These are phyloP conservation scores for Nelumbo lutea DNA, from an alignment of 164 flowering plant genomes.

Conservation along the genomic window DNA sequence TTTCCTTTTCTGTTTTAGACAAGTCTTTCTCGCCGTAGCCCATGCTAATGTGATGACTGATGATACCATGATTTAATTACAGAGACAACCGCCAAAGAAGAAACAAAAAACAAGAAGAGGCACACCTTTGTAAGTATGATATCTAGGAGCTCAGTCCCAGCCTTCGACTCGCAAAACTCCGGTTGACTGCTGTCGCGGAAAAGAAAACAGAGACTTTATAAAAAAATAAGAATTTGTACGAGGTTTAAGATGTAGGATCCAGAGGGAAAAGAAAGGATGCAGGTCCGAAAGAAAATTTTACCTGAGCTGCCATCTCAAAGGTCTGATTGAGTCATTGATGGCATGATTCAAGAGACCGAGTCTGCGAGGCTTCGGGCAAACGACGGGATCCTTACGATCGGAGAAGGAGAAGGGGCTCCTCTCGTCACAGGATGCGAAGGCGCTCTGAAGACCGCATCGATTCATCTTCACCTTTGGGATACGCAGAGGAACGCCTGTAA, in stretches of 20 bases:
- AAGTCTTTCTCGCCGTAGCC: no score
- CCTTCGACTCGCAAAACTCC: slow-evolving; percentile 55
- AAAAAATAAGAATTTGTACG: neutral
- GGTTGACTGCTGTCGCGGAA: slow-evolving; percentile 38
- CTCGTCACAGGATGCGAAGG: slow-evolving; percentile 38
- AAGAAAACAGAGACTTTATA: neutral
- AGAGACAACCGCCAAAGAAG: neutral
- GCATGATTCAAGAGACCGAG: slow-evolving; percentile 27
- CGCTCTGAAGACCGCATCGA: slow-evolving; percentile 45
- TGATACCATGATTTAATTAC: no score
- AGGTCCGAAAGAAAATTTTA: slow-evolving; percentile 14
- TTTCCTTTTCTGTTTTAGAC: no score
- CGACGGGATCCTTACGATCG: slow-evolving; percentile 39
- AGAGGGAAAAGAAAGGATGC: neutral
- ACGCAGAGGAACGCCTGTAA: slow-evolving; percentile 12
- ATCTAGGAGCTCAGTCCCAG: slow-evolving; percentile 70
- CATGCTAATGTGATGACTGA: no score
- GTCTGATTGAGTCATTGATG: slow-evolving; percentile 30
- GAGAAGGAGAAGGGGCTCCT: slow-evolving; percentile 21
- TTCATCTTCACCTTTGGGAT: slow-evolving; percentile 30
- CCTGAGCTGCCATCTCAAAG: slow-evolving; percentile 64
- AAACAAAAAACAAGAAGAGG: neutral
- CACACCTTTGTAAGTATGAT: slow-evolving; percentile 68
- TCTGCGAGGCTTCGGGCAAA: slow-evolving; percentile 74
- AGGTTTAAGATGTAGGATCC: neutral